Base-by-base conservation (phyloP, 495 filamentous ascomycete genomes). In the Penicillium pulvis region DNA sequence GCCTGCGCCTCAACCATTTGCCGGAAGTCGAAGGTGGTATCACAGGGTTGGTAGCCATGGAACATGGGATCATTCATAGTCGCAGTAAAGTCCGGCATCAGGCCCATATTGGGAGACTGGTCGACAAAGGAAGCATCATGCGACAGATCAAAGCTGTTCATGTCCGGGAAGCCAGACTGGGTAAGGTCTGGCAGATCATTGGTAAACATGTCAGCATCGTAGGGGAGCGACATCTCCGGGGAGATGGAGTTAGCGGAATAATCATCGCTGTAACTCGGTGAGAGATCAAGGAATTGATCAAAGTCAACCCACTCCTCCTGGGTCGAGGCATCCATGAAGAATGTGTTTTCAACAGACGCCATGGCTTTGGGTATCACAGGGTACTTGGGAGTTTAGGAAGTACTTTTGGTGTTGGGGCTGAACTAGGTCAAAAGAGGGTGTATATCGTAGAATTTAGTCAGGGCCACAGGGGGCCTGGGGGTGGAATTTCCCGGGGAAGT, bases 1-100 rank as follows among this genome's bases (percentile, higher is more conserved):
- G 75, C 77, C 57, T 74, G 75, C n/a, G 72, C 62, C 60, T 79
- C 74, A 9, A 79, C 74, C 64, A 73, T 55, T 17, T 69, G 57
- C n/a, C 75, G 69, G 54, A 79, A 67, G 47, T 65, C 62, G 1
- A 61, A 66, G 35, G 35, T 55, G 49, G 46, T 56, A 17, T 62
- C 65, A 41, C 68, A 67, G 4, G 61, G 49, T 26, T 63, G 58
- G 56, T 65, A 70, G 12, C 33, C 58, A 16, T 63, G 61, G 53
- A 70, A 71, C 9, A 60, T 48, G 26, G 61, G 61, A 42, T 70
- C 57, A 43, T 73, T 70, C 8, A 75, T 59, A 43, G 66, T 31
- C 11, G 67, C 66, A 39, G 47, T 58, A 20, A 68, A 58, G 60
- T 69, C 64, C 17, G 57, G 55, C 52, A 68, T 62, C 50, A 62